These are phyloP conservation scores for Tulasnella sp. DNA, from an alignment of 768 basidiomycete genomes.

Conservation along the genomic window DNA sequence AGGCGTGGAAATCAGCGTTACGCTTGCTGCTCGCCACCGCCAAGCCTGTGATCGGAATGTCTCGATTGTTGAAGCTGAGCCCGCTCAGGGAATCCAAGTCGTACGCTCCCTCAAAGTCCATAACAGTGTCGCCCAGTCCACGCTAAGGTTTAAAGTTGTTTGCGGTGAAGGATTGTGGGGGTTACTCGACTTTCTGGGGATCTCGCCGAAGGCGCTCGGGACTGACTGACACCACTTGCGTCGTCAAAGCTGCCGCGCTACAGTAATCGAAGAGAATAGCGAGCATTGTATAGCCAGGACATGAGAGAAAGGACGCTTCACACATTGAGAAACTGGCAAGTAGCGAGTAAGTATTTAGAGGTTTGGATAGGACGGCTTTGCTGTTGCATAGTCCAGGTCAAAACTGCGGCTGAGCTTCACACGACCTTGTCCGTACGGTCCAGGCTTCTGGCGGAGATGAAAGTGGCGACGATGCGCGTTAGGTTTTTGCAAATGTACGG, in stretches of 20 bases:
- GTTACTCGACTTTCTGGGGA: not conserved
- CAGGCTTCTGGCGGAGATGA: not conserved
- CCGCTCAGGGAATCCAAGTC: constrained; percentile 23
- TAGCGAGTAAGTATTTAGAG: not conserved
- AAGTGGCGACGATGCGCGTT: not conserved
- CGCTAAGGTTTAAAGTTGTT: not conserved
- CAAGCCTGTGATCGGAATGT: constrained; percentile 90
- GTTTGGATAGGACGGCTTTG: not conserved
- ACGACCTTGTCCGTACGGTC: not conserved
- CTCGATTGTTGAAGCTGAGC: constrained; percentile 43
- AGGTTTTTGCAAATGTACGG: not conserved
- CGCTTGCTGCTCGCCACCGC: constrained; percentile 92
- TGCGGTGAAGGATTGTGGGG: not conserved
- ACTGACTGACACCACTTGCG: not conserved
- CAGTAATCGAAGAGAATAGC: not conserved
- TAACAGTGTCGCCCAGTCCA: not conserved
- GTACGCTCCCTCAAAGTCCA: constrained; percentile 19
- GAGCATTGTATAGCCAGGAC: constrained; percentile 9
- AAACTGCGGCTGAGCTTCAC: not conserved
- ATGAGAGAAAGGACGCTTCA: not conserved
- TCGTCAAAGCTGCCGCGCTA: not conserved
- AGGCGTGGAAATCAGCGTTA: constrained; percentile 90
- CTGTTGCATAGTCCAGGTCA: not conserved
- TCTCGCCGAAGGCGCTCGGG: constrained; percentile 8
- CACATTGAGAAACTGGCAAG: not conserved